Evolutionary conservation across 78 protist genomes (phyloP), one percentile per base, ranked within the genome.

Genomic region (Ministeria vibrans): DNA sequence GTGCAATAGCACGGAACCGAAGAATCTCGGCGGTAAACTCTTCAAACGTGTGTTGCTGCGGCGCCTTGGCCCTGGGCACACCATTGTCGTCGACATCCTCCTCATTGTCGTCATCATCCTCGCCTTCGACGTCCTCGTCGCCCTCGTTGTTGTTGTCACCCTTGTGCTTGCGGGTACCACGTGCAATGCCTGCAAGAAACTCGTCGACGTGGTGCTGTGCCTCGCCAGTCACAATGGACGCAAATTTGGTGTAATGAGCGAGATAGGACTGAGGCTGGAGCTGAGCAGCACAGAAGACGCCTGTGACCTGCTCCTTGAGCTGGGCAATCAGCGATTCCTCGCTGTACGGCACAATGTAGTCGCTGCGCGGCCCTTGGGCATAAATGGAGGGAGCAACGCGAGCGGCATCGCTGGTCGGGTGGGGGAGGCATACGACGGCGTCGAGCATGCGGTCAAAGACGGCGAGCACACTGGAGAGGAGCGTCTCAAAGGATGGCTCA

Each of bases 11-110:
- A 13, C 66, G 66, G 66, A 28, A 59, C 66, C 66, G 66, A 23
- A 59, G 66, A 59, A 23, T 27, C 66, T 28, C 66, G 36, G 66
- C 66, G 36, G 66, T 59, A 59, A 28, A 59, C 66, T 59, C 66
- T 30, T 59, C 66, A 11, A 59, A 59, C 66, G 66, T 28, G n/a
- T 59, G 66, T 30, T 59, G 20, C n/a, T n/a, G n/a, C n/a, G n/a
- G n/a, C n/a, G n/a, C n/a, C n/a, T n/a, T n/a, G n/a, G n/a, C n/a
- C n/a, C n/a, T n/a, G n/a, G n/a, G n/a, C n/a, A n/a, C n/a, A n/a
- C n/a, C n/a, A n/a, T n/a, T n/a, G n/a, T n/a, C n/a, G n/a, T n/a
- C n/a, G n/a, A n/a, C n/a, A n/a, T n/a, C n/a, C n/a, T n/a, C n/a
- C n/a, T n/a, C n/a, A n/a, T n/a, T n/a, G n/a, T n/a, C n/a, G n/a